Evolutionary conservation across 257 asterid genomes (phyloP).

Genomic region (Dorcoceras hygrometricum): DNA sequence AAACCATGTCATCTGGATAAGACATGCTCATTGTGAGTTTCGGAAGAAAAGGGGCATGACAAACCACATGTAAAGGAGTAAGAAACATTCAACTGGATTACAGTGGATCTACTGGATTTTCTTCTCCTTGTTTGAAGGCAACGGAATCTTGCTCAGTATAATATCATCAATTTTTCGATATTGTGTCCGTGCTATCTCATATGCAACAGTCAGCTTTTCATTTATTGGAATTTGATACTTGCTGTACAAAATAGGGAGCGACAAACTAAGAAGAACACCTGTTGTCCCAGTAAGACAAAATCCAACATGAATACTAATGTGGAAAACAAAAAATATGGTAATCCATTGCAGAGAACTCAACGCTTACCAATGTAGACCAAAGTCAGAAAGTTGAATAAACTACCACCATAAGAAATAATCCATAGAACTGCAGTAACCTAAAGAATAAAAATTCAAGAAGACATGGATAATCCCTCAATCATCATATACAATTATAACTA

Average conservation of each 20-base stretch:
- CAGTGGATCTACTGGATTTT: constrained; percentile 60
- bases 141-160: constrained; percentile 52
- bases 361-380: constrained; percentile 67
- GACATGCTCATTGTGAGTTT: neutral
- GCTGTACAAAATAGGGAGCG: constrained; percentile 69
- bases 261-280: constrained; percentile 72
- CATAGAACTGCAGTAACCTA: constrained; percentile 70
- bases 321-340: constrained; percentile 3
- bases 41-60: neutral
- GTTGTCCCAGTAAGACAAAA: constrained; percentile 24
- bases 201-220: constrained; percentile 54
- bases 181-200: constrained; percentile 43
- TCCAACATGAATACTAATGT: constrained; percentile 4
- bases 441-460: constrained; percentile 23
- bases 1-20: neutral
- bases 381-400: constrained; percentile 73
- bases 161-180: constrained; percentile 46
- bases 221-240: constrained; percentile 77
- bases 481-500: constrained; percentile 7
- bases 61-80: neutral
- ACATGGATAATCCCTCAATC: constrained; percentile 17
- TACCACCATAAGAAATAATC: constrained; percentile 70
- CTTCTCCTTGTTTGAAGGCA: constrained; percentile 56
- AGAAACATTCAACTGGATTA: constrained; percentile 15
- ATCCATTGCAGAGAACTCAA: neutral